Percentiles rank a stretch among this genome's conserved stretches.
phyloP scores from a whole-genome alignment of 78 protist genomes.

The Chrysochromulina tobinii region DNA sequence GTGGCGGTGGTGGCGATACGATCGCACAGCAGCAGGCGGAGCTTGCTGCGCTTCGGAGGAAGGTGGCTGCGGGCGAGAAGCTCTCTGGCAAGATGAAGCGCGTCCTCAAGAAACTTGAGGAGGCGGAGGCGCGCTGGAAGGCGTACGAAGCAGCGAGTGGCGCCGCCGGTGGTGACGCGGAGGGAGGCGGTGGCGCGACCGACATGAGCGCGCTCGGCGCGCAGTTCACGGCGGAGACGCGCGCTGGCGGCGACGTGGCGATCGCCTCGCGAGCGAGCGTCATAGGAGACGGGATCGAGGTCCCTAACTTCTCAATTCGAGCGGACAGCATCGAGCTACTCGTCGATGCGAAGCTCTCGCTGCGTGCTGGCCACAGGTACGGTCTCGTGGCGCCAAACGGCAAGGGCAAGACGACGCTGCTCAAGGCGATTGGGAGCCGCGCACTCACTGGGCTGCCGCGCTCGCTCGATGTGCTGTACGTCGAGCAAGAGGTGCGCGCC shows the following conservation, averaged over 20 bases:
- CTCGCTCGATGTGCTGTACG: neutral
- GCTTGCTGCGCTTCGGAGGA: neutral
- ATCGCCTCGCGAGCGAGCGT: neutral
- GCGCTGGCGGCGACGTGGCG: neutral
- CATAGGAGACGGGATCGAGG: neutral
- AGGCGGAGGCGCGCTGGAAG: constrained; percentile 1
- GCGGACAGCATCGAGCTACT: neutral
- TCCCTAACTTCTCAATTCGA: neutral
- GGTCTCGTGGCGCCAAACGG: constrained; percentile 93
- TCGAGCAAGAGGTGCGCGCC: neutral
- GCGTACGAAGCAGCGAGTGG: neutral
- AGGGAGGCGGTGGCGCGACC: neutral
- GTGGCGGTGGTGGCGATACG: neutral
- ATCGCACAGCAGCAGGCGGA: neutral
- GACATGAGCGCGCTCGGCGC: neutral
- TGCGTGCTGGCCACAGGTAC: constrained; percentile 57
- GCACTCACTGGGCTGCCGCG: constrained; percentile 41
- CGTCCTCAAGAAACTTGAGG: constrained; percentile 2
- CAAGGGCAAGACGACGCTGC: constrained; percentile 89
- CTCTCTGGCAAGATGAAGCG: neutral
- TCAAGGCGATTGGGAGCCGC: constrained; percentile 72
- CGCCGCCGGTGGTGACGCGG: neutral
- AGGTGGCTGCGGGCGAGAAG: neutral
- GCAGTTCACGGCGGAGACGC: neutral
- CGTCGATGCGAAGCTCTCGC: neutral